Percentiles rank a stretch among this genome's conserved stretches.
Evolutionary conservation across 2,329 filamentous ascomycete species (phyloP).

Genomic region (Didymella keratinophila): DNA sequence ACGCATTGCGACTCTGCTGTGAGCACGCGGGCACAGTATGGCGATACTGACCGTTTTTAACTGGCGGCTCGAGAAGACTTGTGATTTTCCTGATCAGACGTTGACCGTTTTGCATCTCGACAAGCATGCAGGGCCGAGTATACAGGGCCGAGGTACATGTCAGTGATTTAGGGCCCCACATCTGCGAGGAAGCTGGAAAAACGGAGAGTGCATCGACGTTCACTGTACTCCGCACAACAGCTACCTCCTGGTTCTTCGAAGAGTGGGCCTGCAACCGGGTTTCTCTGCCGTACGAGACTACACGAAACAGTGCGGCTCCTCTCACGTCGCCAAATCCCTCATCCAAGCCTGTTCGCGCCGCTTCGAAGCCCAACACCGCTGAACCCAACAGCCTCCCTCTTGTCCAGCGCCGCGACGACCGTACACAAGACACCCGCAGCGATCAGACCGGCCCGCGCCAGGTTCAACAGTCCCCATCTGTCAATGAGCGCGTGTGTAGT

Average conservation of each 20-base stretch:
- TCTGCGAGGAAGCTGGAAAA: neutral
- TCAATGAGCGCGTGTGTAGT: slow-evolving; percentile 63
- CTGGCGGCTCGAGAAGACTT: neutral
- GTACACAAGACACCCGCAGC: slow-evolving; percentile 38
- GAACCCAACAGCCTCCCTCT: slow-evolving; percentile 36
- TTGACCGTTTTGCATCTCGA: neutral
- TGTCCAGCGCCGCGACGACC: slow-evolving; percentile 38
- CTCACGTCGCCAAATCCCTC: neutral
- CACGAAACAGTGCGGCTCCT: neutral
- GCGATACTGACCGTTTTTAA: neutral
- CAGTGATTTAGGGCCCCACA: neutral
- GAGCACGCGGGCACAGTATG: slow-evolving; percentile 14
- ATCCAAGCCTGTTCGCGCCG: slow-evolving; percentile 23
- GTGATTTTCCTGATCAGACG: neutral
- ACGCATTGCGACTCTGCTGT: slow-evolving; percentile 11
- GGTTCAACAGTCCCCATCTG: slow-evolving; percentile 63
- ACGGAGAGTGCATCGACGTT: too few species aligned
- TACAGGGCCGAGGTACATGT: neutral
- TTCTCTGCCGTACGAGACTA: neutral
- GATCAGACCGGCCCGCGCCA: slow-evolving; percentile 53
- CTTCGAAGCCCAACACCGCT: slow-evolving; percentile 27
- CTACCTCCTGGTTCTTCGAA: neutral
- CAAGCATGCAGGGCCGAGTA: neutral
- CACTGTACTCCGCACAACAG: too few species aligned
- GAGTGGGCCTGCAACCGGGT: neutral